Evolutionary conservation across 768 basidiomycete species (phyloP).

Genomic region (Suillus tomentosus): DNA sequence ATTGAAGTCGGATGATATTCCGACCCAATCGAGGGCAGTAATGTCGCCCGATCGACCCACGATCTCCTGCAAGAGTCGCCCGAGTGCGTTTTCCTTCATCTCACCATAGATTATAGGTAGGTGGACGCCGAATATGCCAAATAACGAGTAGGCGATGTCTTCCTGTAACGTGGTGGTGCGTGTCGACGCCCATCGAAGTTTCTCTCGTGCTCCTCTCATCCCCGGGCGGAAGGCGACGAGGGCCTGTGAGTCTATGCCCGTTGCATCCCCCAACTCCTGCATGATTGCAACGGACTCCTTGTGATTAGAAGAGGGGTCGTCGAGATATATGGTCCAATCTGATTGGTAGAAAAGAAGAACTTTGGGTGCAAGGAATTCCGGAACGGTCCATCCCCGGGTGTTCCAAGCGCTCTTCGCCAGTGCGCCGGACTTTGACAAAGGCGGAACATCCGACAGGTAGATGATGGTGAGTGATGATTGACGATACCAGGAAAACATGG

Average conservation of each 20-base stretch:
- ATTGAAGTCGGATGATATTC: slow-evolving; percentile 1
- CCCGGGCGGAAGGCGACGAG: background rate
- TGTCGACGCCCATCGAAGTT: background rate
- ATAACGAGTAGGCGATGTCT: background rate
- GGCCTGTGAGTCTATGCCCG: background rate
- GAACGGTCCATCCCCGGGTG: background rate
- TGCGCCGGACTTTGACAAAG: background rate
- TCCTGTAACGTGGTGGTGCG: background rate
- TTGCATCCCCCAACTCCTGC: background rate
- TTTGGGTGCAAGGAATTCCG: slow-evolving; percentile 2
- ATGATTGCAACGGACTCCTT: slow-evolving; percentile 1
- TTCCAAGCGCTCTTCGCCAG: background rate
- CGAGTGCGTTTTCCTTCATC: background rate
- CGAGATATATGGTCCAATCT: background rate
- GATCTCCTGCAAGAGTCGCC: slow-evolving; percentile 5
- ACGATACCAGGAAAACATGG: slow-evolving; percentile 14
- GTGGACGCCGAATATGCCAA: background rate
- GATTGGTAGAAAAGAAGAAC: background rate
- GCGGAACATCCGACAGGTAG: background rate
- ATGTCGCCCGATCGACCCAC: slow-evolving; percentile 7
- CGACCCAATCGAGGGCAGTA: slow-evolving; percentile 6
- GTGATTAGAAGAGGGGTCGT: background rate
- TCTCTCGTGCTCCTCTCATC: background rate
- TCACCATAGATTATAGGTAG: background rate
- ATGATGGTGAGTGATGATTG: background rate